These are phyloP conservation scores for Houttuynia cordata DNA, from an alignment of 164 flowering plant species.

Conservation along the genomic window DNA sequence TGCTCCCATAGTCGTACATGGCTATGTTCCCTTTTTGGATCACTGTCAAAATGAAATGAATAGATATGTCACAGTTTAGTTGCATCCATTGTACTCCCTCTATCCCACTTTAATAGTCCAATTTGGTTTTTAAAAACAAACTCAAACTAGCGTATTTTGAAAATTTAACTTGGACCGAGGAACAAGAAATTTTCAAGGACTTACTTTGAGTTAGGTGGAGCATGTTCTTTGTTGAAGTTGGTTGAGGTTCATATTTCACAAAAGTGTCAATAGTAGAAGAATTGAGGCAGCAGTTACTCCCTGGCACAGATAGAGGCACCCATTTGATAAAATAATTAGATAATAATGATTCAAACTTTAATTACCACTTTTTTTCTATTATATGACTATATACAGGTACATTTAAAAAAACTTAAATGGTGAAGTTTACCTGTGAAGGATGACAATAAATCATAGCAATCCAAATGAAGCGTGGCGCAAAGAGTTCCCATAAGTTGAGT, in stretches of 20 bases:
- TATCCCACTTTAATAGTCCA: too few species aligned
- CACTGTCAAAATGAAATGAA: constrained; percentile 23
- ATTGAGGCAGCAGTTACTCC: constrained; percentile 67
- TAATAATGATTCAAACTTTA: too few species aligned
- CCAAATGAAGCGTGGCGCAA: constrained; percentile 32
- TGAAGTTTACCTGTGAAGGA: constrained; percentile 41
- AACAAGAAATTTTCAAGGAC: constrained; percentile 5
- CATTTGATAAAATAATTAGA: too few species aligned
- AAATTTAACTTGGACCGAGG: too few species aligned
- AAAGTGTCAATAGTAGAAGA: constrained; percentile 31
- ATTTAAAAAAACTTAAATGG: too few species aligned
- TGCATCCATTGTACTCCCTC: too few species aligned
- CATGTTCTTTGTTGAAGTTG: constrained; percentile 68
- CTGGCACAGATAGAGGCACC: constrained; percentile 12
- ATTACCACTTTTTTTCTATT: too few species aligned
- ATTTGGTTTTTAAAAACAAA: too few species aligned
- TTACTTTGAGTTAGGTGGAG: constrained; percentile 77
- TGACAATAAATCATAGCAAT: constrained; percentile 44
- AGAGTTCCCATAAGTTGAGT: constrained; percentile 21
- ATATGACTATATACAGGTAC: too few species aligned
- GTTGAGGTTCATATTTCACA: constrained; percentile 50
- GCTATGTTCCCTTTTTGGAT: constrained; percentile 40
- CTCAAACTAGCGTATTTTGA: too few species aligned
- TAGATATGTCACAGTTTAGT: too few species aligned
- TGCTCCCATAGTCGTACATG: constrained; percentile 55